These are phyloP conservation scores for Lyophyllum decastes DNA, from an alignment of 768 basidiomycete genomes.

Conservation along the genomic window DNA sequence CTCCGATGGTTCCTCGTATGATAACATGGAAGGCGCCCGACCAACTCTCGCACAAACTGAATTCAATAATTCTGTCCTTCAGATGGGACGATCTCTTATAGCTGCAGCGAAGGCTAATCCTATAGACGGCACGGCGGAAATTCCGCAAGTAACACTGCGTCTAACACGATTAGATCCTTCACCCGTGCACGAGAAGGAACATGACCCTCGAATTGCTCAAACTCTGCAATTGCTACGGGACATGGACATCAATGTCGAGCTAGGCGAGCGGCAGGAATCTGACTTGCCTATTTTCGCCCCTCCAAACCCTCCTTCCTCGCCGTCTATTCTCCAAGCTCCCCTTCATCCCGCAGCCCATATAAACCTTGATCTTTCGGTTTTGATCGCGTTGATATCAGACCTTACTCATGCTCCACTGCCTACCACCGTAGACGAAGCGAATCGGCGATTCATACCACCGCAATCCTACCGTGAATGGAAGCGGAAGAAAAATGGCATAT, in stretches of 20 bases:
- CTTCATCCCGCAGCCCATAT: conserved; percentile 57
- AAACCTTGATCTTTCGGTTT: conserved; percentile 82
- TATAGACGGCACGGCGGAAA: conserved; percentile 35
- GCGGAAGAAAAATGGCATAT: conserved; percentile 29
- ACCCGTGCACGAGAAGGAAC: conserved; percentile 23
- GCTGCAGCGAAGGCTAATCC: conserved; percentile 63
- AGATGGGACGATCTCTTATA: conserved; percentile 68
- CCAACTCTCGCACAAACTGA: conserved; percentile 49
- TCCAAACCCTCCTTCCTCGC: conserved; percentile 7
- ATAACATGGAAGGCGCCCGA: conserved; percentile 49
- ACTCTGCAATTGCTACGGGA: conserved; percentile 57
- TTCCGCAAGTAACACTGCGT: conserved; percentile 58
- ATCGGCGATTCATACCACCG: conserved; percentile 63
- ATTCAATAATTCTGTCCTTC: conserved; percentile 74
- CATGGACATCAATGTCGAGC: conserved; percentile 67
- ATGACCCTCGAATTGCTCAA: conserved; percentile 58
- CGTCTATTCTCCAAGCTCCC: conserved; percentile 14
- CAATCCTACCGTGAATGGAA: conserved; percentile 65
- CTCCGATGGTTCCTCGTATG: conserved; percentile 51
- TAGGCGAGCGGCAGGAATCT: conserved; percentile 54
- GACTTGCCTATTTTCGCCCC: conserved; percentile 20
- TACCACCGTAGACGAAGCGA: conserved; percentile 52
- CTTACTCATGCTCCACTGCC: conserved; percentile 77
- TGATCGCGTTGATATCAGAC: conserved; percentile 84
- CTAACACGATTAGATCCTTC: conserved; percentile 68